Base-by-base conservation (phyloP, 176 grass and related monocot genomes). In the Neostapfia colusana region DNA sequence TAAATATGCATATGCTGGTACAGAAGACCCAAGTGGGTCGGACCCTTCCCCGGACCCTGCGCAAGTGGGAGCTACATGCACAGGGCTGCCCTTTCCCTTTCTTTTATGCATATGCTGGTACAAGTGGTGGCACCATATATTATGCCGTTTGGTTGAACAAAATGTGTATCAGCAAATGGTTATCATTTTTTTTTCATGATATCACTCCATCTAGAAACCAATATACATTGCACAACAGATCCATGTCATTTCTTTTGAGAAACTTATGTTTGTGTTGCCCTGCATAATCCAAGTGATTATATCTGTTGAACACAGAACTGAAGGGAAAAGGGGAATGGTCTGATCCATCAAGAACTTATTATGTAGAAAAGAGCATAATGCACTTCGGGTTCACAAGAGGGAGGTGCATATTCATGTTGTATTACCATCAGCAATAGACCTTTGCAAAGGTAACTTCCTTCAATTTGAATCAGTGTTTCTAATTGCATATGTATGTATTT, bases 371-470 rank as follows among this genome's bases (percentile, higher is more conserved):
- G 41, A 50, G 16, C 55, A 51, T 4, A 41, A 20, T 56, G 36
- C 38, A 44, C 10, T 66, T 66, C 37, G 43, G 61, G 17, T 74
- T 74, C 48, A 25, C 50, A 68, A 59, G 49, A 75, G 4, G 38
- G 14, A 16, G 18, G 40, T 64, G 34, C 36, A 78, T 41, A n/a
- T 45, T 54, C 15, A 72, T 53, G 1, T 51, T 53, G 9, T 44
- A 66, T 74, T 65, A 18, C 7, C 12, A 43, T 23, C 13, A 10
- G 16, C 1, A 10, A 13, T 34, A 61, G n/a, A 71, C 8, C 17
- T 78, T 31, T 41, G 7, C 65, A 77, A 67, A 63, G 81, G 65
- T 76, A 68, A 21, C 27, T 83, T 67, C 58, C 26, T 76, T 27
- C 28, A 15, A 15, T 56, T 25, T 50, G 6, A 39, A 63, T 36